A percentile compares a stretch with the other conserved stretches of the same genome.
These are phyloP conservation scores for Salvia rosmarinus DNA, from an alignment of 257 asterid species.

Conservation along the genomic window DNA sequence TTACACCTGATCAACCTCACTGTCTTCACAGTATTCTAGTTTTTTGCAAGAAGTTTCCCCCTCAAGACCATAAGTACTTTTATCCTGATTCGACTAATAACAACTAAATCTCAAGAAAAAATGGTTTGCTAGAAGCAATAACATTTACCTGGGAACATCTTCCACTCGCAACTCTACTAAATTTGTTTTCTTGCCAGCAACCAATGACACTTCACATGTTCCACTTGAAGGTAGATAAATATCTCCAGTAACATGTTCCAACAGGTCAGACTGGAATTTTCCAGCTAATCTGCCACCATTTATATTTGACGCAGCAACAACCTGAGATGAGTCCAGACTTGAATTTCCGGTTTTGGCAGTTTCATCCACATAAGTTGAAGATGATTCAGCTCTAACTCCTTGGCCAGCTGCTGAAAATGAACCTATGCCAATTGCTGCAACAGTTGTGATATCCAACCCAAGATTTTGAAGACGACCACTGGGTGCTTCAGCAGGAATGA, in stretches of 20 bases:
- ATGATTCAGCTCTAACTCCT: constrained; percentile 41
- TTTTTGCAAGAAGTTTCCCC: constrained; percentile 39
- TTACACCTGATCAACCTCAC: constrained; percentile 39
- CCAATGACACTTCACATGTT: constrained; percentile 37
- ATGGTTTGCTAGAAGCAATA: constrained; percentile 42
- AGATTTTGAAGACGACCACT: constrained; percentile 61
- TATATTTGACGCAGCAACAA: constrained; percentile 39
- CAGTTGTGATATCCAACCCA: constrained; percentile 58
- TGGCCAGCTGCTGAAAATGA: constrained; percentile 44
- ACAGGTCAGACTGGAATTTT: constrained; percentile 41
- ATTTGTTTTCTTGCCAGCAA: constrained; percentile 41
- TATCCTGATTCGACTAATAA: constrained; percentile 37
- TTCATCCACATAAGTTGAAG: constrained; percentile 40
- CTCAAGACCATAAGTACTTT: constrained; percentile 40
- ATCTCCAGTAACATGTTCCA: constrained; percentile 47
- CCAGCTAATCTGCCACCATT: constrained; percentile 33
- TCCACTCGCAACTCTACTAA: constrained; percentile 45
- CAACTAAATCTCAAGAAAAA: constrained; percentile 38
- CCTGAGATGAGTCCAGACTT: constrained; percentile 42
- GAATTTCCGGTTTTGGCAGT: constrained; percentile 35
- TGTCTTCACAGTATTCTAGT: constrained; percentile 38
- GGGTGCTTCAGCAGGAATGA: constrained; percentile 91
- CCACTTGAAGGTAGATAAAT: constrained; percentile 40
- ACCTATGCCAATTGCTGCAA: constrained; percentile 45
- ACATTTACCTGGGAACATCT: constrained; percentile 45